Conservation (phyloP, 2,329 filamentous ascomycete species). For the Neofusicoccum umdonicola region DNA sequence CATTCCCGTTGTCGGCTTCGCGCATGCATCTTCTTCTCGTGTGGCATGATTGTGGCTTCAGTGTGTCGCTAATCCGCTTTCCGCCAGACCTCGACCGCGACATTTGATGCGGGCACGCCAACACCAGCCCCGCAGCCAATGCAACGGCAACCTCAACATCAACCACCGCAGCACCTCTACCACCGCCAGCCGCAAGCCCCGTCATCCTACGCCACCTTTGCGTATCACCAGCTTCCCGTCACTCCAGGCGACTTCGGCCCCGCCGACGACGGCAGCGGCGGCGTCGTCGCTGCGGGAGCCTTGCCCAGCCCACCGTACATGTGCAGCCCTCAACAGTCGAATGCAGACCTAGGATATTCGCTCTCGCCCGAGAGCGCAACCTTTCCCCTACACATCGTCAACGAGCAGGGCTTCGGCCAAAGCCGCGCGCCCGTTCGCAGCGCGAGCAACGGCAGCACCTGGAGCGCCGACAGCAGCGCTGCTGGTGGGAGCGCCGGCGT, state of each 20-base stretch:
- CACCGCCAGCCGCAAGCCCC: conserved; percentile 7
- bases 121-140: conserved; percentile 16
- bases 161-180: conserved; percentile 11
- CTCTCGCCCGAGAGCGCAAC: neutral
- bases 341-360: conserved; percentile 24
- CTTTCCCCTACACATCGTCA: conserved; percentile 13
- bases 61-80: conserved; percentile 5
- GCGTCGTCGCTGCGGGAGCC: conserved; percentile 18
- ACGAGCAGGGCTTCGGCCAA: neutral
- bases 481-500: neutral
- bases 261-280: conserved; percentile 33
- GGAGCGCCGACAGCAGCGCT: neutral
- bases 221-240: conserved; percentile 35
- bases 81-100: conserved; percentile 30
- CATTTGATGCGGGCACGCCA: conserved; percentile 34
- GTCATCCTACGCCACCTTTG: conserved; percentile 32
- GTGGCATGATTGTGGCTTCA: neutral
- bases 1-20: neutral
- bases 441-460: conserved; percentile 7
- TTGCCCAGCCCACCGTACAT: conserved; percentile 23
- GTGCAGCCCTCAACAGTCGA: conserved; percentile 34
- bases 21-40: neutral
- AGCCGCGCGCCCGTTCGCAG: conserved; percentile 20
- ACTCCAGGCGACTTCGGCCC: conserved; percentile 40
- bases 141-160: neutral